Percentiles rank a stretch among this genome's conserved stretches.
Conservation (phyloP, 2,329 filamentous ascomycete genomes). For the Colletotrichum sublineola region DNA sequence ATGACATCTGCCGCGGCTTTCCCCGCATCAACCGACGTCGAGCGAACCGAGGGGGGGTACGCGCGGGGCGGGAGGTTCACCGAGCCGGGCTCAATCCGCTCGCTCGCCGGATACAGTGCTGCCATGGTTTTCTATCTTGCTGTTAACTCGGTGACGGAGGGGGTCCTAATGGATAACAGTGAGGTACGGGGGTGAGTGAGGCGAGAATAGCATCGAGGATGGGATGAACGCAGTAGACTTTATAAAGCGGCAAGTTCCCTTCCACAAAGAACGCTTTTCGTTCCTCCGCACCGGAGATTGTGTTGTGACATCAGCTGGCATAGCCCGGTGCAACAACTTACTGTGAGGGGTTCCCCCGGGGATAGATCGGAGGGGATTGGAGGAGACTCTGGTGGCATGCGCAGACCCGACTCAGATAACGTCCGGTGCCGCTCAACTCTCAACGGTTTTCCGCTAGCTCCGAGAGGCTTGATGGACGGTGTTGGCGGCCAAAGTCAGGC, state of each 20-base stretch:
- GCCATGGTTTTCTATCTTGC: constrained; percentile 13
- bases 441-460: constrained; percentile 20
- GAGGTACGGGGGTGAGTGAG: too few species aligned
- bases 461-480: constrained; percentile 3
- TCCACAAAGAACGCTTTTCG: neutral
- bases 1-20: constrained; percentile 56
- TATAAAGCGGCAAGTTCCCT: constrained; percentile 11
- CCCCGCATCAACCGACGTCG: constrained; percentile 50
- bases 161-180: neutral
- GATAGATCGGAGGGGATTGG: constrained; percentile 27
- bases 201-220: neutral
- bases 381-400: constrained; percentile 4
- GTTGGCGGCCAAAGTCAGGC: constrained; percentile 13
- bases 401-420: neutral
- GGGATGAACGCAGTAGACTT: neutral
- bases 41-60: constrained; percentile 53
- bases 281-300: constrained; percentile 22
- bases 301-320: constrained; percentile 38
- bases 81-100: constrained; percentile 60
- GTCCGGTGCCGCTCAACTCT: constrained; percentile 6
- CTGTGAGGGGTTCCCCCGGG: constrained; percentile 28
- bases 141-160: too few species aligned
- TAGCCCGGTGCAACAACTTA: constrained; percentile 1
- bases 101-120: constrained; percentile 15
- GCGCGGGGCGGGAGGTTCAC: constrained; percentile 64